phyloP scores from a whole-genome alignment of 2,329 filamentous ascomycete species.

The Pseudocercospora fuligena region DNA sequence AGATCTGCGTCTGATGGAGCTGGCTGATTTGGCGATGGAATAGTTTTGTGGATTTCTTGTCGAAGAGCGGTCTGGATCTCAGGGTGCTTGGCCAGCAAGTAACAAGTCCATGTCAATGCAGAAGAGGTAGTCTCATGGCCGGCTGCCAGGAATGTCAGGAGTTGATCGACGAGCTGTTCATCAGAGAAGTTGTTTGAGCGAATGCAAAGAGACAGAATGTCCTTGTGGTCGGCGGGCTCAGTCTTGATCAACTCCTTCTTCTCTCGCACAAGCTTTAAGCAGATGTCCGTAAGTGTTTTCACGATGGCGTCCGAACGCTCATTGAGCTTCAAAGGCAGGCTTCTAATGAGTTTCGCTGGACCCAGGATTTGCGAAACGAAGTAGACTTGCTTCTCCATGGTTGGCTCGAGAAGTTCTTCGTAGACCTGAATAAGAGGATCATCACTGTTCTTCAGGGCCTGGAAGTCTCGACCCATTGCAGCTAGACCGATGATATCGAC shows the following conservation, averaged over 20 bases:
- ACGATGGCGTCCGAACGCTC: constrained; percentile 36
- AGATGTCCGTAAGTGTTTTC: constrained; percentile 48
- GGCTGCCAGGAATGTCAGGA: constrained; percentile 61
- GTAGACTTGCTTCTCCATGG: constrained; percentile 53
- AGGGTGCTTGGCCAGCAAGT: constrained; percentile 69
- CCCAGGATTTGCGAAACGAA: constrained; percentile 48
- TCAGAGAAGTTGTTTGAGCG: constrained; percentile 59
- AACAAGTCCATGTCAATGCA: constrained; percentile 75
- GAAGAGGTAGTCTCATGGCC: constrained; percentile 78
- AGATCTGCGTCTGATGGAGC: constrained; percentile 38
- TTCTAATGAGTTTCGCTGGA: constrained; percentile 44
- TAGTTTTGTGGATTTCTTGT: constrained; percentile 65
- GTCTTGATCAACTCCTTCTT: constrained; percentile 49
- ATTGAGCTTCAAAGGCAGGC: constrained; percentile 56
- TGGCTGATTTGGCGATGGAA: constrained; percentile 54
- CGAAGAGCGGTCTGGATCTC: constrained; percentile 70
- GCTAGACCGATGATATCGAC: constrained; percentile 55
- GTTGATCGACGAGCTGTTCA: constrained; percentile 57
- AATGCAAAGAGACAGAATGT: constrained; percentile 57
- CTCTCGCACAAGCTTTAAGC: constrained; percentile 53
- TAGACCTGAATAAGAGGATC: constrained; percentile 50
- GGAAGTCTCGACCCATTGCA: constrained; percentile 51
- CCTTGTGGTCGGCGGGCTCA: constrained; percentile 40
- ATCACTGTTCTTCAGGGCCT: constrained; percentile 46
- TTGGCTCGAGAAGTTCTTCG: constrained; percentile 53